phyloP scores from a whole-genome alignment of 768 basidiomycete genomes.

The Pleurotus giganteus region DNA sequence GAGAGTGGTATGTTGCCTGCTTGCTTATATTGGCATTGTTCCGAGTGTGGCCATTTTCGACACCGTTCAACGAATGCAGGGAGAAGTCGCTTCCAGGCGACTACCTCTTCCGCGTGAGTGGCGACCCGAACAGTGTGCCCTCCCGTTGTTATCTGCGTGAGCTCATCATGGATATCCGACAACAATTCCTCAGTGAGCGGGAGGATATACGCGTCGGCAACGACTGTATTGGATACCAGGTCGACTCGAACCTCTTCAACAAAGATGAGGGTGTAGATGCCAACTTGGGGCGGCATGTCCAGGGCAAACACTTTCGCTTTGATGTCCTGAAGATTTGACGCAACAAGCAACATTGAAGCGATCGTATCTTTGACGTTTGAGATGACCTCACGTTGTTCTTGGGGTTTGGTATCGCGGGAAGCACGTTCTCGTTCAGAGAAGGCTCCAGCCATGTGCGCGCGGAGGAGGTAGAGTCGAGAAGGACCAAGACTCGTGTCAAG shows the following conservation, averaged over 20 bases:
- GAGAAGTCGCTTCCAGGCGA: conserved; percentile 50
- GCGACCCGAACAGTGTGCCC: conserved; percentile 10
- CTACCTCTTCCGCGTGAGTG: conserved; percentile 31
- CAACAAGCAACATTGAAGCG: conserved; percentile 8
- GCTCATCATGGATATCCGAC: conserved; percentile 13
- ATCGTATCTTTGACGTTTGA: conserved; percentile 15
- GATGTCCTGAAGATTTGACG: conserved; percentile 8
- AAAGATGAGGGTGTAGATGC: conserved; percentile 41
- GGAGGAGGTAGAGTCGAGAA: conserved; percentile 16
- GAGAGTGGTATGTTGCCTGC: conserved; percentile 34
- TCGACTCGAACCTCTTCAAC: conserved; percentile 47
- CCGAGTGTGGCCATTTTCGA: conserved; percentile 47
- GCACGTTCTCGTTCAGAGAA: conserved; percentile 17
- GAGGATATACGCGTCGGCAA: conserved; percentile 49
- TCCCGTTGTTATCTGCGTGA: not conserved
- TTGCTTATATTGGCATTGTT: conserved; percentile 44
- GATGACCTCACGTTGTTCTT: conserved; percentile 8
- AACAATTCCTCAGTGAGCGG: conserved; percentile 28
- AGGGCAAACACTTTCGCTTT: conserved; percentile 21
- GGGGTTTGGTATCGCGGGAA: not conserved
- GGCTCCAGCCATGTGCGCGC: conserved; percentile 11
- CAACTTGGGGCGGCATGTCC: conserved; percentile 16
- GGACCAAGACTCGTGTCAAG: conserved; percentile 14
- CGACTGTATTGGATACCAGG: conserved; percentile 43
- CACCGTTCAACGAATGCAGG: conserved; percentile 53